Evolutionary conservation across 352 stramenopile genomes (phyloP), one percentile per base, ranked within the genome.

Genomic region (Globisporangium cylindrosporum): DNA sequence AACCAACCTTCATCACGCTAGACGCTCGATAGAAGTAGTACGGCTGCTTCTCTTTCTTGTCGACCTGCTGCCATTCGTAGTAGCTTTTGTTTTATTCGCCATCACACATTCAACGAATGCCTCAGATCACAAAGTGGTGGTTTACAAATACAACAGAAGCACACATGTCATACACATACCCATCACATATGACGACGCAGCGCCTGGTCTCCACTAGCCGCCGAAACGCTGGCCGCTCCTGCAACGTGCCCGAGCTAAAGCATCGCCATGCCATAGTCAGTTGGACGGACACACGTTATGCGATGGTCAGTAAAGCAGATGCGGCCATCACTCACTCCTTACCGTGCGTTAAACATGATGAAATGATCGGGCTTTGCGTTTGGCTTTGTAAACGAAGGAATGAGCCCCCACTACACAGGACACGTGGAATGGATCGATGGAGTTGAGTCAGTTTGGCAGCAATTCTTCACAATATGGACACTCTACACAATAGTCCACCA

Each of bases 51-150:
- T 93, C 84, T 20, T 79, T 79, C 74, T 93, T 96, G 67, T 88
- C 76, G 15, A 97, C 72, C 68, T 94, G 85, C 43, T 95, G 87
- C 92, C 92, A 98, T 66, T 98, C 92, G 67, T 96, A 98, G 69
- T 97, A 97, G 8, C 81, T 90, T 27, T 9, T 24, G 32, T 46
- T 15, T 41, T 71, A 2, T 7, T 34, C 22, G 12, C 29, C 18
- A 43, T 7, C 48, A 46, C 2, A 53, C 0, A 15, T 20, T 59
- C 55, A 25, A 27, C 29, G 29, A 32, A 32, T 32, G 32, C 66
- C 7, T 34, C 14, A 36, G 18, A 46, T 20, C 38, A 18, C 38
- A 20, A 20, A 15, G 18, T 20, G 38, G 12, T 20, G 38, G 14
- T 1, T 20, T 10, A 6, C 12, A 46, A 46, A 20, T 46, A 7